Conservation (phyloP, 768 basidiomycete species). For the Suillus clintonianus region DNA sequence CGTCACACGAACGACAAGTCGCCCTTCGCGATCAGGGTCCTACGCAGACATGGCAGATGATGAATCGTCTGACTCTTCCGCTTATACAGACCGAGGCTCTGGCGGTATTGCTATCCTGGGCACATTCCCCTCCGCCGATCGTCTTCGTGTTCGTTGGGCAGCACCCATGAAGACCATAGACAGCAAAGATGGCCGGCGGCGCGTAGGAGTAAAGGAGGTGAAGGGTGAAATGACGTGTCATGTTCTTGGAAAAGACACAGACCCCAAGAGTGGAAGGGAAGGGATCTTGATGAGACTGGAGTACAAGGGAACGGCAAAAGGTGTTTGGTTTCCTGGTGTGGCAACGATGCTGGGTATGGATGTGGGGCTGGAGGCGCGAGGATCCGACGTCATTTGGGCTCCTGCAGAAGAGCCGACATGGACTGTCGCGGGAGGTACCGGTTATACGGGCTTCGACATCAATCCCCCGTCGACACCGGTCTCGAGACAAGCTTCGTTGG, state of each 20-base stretch:
- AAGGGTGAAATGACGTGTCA: slow-evolving; percentile 67
- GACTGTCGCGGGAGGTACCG: slow-evolving; percentile 62
- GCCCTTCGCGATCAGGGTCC: slow-evolving; percentile 56
- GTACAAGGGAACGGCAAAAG: slow-evolving; percentile 73
- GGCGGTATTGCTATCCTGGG: slow-evolving; percentile 74
- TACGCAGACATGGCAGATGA: slow-evolving; percentile 79
- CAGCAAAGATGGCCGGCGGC: slow-evolving; percentile 56
- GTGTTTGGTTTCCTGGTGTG: slow-evolving; percentile 82
- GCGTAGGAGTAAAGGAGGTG: slow-evolving; percentile 70
- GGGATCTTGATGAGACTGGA: slow-evolving; percentile 67
- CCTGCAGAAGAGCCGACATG: slow-evolving; percentile 52
- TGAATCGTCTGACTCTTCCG: slow-evolving; percentile 74
- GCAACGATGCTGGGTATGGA: slow-evolving; percentile 82
- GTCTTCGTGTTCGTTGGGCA: slow-evolving; percentile 79
- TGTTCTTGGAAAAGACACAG: slow-evolving; percentile 52
- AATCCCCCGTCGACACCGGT: slow-evolving; percentile 40
- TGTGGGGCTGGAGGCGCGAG: slow-evolving; percentile 65
- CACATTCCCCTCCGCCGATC: slow-evolving; percentile 76
- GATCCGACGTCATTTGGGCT: slow-evolving; percentile 70
- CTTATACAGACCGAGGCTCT: slow-evolving; percentile 47
- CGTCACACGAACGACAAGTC: slow-evolving; percentile 58
- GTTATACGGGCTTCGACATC: slow-evolving; percentile 73
- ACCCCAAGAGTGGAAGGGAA: slow-evolving; percentile 40
- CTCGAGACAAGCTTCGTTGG: slow-evolving; percentile 53
- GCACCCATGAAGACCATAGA: slow-evolving; percentile 52